Percentiles rank a stretch among this genome's conserved stretches.
These are phyloP conservation scores for Lenzites betulinus DNA, from an alignment of 768 basidiomycete species.

Conservation along the genomic window DNA sequence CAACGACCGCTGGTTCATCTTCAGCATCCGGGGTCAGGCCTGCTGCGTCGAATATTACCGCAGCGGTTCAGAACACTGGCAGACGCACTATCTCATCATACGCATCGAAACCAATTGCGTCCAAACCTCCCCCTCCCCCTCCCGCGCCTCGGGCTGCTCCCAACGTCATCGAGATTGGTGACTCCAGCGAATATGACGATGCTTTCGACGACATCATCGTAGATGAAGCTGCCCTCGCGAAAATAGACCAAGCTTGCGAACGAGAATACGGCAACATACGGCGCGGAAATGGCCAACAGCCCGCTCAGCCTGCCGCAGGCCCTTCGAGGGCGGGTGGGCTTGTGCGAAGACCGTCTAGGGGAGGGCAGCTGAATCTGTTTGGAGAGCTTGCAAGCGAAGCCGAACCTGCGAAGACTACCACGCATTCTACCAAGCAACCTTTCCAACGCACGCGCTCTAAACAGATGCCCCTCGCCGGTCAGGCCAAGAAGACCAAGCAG, in stretches of 20 bases:
- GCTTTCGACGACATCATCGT: conserved; percentile 43
- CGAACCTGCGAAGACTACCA: conserved; percentile 29
- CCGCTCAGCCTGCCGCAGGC: conserved; percentile 41
- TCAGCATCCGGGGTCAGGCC: conserved; percentile 17
- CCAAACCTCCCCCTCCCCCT: conserved; percentile 1
- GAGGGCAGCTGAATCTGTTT: conserved; percentile 66
- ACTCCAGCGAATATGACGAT: conserved; percentile 39
- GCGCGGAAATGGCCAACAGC: conserved; percentile 13
- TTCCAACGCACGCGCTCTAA: conserved; percentile 46
- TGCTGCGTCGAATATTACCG: neutral
- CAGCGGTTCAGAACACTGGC: neutral
- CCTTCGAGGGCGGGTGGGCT: conserved; percentile 26
- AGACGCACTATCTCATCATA: neutral
- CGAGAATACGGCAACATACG: conserved; percentile 45
- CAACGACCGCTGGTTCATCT: neutral
- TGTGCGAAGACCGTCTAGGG: conserved; percentile 29
- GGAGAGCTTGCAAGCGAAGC: conserved; percentile 53
- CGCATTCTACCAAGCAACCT: conserved; percentile 29
- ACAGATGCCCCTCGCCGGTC: conserved; percentile 24
- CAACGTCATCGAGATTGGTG: conserved; percentile 42
- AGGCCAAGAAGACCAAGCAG: conserved; percentile 60
- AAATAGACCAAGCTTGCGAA: conserved; percentile 53
- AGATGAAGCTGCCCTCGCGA: conserved; percentile 54
- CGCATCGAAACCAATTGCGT: neutral
- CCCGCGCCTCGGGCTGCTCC: conserved; percentile 7